phyloP scores from a whole-genome alignment of 2,329 filamentous ascomycete genomes.

The Colletotrichum lentis region DNA sequence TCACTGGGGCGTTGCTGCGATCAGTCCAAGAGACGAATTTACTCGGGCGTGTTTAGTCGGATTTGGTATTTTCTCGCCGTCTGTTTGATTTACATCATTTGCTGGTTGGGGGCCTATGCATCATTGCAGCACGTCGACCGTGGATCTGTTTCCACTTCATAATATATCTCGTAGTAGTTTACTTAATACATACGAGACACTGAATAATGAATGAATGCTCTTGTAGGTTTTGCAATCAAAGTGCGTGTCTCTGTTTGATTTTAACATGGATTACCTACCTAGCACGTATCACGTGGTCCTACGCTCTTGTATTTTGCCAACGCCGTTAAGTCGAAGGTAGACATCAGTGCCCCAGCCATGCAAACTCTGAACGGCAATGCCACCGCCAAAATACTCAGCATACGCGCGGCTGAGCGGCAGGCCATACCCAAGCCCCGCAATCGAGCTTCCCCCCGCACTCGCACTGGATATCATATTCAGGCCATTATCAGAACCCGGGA shows the following conservation, averaged over 20 bases:
- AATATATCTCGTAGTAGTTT: slow-evolving; percentile 33
- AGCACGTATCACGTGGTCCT: neutral
- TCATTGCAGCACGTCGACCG: slow-evolving; percentile 13
- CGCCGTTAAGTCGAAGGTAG: slow-evolving; percentile 70
- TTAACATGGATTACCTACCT: no score
- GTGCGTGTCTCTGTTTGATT: neutral
- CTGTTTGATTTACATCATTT: neutral
- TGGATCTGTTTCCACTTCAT: slow-evolving; percentile 22
- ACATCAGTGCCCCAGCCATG: slow-evolving; percentile 89
- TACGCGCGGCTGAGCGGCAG: slow-evolving; percentile 90
- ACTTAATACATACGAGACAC: slow-evolving; percentile 20
- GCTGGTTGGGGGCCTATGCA: slow-evolving; percentile 15
- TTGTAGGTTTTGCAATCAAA: neutral
- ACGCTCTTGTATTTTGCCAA: slow-evolving; percentile 60
- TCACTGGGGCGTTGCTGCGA: slow-evolving; percentile 32
- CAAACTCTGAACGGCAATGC: slow-evolving; percentile 92
- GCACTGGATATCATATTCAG: slow-evolving; percentile 78
- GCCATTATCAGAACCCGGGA: slow-evolving; percentile 62
- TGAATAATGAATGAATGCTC: neutral
- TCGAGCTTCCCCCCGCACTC: slow-evolving; percentile 78
- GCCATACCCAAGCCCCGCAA: slow-evolving; percentile 93
- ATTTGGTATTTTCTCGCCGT: slow-evolving; percentile 6
- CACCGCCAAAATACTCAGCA: slow-evolving; percentile 97
- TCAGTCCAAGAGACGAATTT: slow-evolving; percentile 19
- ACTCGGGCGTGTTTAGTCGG: slow-evolving; percentile 15